Evolutionary conservation across 2,329 filamentous ascomycete species (phyloP).

Genomic region (Trichoderma simmonsii): DNA sequence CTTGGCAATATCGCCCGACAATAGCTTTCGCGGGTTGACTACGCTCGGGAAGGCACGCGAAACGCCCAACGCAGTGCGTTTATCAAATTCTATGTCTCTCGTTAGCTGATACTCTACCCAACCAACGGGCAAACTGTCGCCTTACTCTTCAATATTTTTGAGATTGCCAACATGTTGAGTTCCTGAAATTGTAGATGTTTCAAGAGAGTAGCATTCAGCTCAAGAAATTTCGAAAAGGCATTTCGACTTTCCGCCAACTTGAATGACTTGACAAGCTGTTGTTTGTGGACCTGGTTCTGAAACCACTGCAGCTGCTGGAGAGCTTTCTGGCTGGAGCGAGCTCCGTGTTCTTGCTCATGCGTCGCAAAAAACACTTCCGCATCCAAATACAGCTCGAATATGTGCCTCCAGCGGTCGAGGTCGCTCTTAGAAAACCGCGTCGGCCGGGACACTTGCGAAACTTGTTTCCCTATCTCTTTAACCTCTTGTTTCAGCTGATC

Average conservation of each 20-base stretch:
- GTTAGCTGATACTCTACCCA: neutral
- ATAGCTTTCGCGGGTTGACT: constrained; percentile 57
- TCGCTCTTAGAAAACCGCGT: constrained; percentile 62
- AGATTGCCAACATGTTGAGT: constrained; percentile 72
- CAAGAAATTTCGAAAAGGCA: constrained; percentile 66
- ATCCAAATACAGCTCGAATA: constrained; percentile 79
- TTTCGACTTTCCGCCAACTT: constrained; percentile 62
- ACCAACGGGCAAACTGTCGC: neutral
- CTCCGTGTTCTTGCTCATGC: constrained; percentile 66
- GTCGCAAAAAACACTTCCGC: constrained; percentile 80
- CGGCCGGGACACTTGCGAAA: constrained; percentile 64
- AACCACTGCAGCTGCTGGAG: constrained; percentile 69
- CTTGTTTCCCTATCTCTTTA: constrained; percentile 58
- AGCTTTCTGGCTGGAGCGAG: constrained; percentile 63
- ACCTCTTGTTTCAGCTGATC: constrained; percentile 62
- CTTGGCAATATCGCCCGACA: constrained; percentile 67
- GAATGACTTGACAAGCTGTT: constrained; percentile 58
- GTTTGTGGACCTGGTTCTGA: constrained; percentile 61
- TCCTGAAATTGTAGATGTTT: constrained; percentile 80
- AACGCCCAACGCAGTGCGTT: constrained; percentile 71
- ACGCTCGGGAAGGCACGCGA: constrained; percentile 59
- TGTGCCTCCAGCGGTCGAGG: constrained; percentile 71
- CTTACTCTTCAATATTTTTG: constrained; percentile 81
- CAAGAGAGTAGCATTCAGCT: constrained; percentile 72
- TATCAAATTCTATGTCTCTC: constrained; percentile 70